Base-by-base conservation (phyloP, 768 basidiomycete species). In the Termitomyces sp. region DNA sequence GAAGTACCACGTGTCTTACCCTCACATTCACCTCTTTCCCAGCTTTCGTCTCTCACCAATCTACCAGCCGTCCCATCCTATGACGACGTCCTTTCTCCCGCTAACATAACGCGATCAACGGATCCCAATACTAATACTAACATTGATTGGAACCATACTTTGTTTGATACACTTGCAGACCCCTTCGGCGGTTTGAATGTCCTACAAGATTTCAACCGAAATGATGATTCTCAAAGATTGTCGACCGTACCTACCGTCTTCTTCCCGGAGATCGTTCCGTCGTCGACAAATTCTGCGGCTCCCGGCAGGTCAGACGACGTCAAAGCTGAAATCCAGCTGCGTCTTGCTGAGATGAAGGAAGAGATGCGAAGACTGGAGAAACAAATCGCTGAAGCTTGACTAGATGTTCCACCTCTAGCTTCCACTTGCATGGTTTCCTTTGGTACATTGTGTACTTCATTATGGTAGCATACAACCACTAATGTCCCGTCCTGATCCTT, bases 341-440 rank as follows among this genome's bases (percentile, higher is more conserved):
- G 46, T 26, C 55, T 60, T 29, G 52, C 46, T 1, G 46, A n/a
- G 2, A 60, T 60, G 55, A 60, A 56, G 33, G 59, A 60, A 37
- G 59, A 45, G n/a, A 54, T 56, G 55, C 47, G 51, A 26, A 36
- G 42, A 13, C 41, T 60, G n/a, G 59, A 56, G 34, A 51, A 56
- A 51, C 49, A 47, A 44, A 56, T 60, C 16, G 44, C 54, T 34
- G 36, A 20, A 41, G 22, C 52, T 48, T 53, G 22, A 34, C 42
- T 20, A 41, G 56, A 18, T 9, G n/a, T 49, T 49, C 4, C 41
- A 20, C n/a, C 20, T 5, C 18, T 42, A 4, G n/a, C 20, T 42
- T n/a, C n/a, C 9, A 42, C n/a, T 20, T 9, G 5, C 20, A 37
- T 20, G 9, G 7, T 41, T 20, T n/a, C 10, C 6, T 42, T 5